Evolutionary conservation across 2,329 filamentous ascomycete species (phyloP).

Genomic region (Cercospora nicotianae): DNA sequence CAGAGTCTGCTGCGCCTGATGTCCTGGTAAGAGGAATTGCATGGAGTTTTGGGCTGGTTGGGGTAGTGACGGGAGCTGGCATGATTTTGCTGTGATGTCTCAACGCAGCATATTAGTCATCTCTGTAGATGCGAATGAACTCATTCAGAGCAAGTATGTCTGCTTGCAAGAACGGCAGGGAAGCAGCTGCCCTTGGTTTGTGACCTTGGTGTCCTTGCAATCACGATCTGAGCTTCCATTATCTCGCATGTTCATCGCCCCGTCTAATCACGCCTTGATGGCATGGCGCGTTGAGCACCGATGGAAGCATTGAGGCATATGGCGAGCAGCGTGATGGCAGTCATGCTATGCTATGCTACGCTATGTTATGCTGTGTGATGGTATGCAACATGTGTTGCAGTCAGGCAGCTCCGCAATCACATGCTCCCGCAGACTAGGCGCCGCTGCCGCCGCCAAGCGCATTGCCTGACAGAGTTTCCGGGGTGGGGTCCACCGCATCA

Average conservation of each 20-base stretch:
- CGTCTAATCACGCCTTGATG: no score
- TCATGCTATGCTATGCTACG: background rate
- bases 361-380: background rate
- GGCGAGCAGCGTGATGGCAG: background rate
- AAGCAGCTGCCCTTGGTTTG: background rate
- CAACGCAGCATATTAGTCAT: background rate
- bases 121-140: background rate
- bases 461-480: background rate
- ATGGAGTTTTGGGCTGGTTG: constrained; percentile 37
- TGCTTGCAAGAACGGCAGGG: background rate
- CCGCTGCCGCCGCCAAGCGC: background rate
- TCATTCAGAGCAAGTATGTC: background rate
- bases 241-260: background rate
- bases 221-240: background rate
- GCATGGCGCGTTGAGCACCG: background rate
- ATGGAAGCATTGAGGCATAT: background rate
- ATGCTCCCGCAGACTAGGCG: constrained; percentile 4
- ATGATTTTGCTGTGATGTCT: constrained; percentile 42
- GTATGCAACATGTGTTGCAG: background rate
- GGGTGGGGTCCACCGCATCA: constrained; percentile 3
- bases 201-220: background rate
- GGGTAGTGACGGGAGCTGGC: constrained; percentile 38
- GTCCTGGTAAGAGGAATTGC: constrained; percentile 30
- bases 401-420: constrained; percentile 6
- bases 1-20: constrained; percentile 38